Evolutionary conservation across 768 basidiomycete species (phyloP).

Genomic region (Pisolithus tinctorius): DNA sequence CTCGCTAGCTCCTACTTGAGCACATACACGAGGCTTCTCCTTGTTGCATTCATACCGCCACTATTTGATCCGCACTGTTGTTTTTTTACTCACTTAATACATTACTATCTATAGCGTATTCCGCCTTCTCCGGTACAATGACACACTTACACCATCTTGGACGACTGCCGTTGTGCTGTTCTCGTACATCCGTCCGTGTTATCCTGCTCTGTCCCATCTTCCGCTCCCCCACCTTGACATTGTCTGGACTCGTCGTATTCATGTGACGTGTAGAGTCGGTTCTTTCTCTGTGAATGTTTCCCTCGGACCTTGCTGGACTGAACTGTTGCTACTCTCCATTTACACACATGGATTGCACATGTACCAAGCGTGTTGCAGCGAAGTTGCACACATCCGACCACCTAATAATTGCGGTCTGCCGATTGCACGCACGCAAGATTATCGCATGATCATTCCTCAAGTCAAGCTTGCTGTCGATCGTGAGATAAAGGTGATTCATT

Average conservation of each 20-base stretch:
- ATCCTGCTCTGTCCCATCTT: not conserved
- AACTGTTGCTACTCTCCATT: not conserved
- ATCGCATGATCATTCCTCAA: too few species aligned
- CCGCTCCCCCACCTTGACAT: not conserved
- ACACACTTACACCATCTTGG: not conserved
- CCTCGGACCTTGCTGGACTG: not conserved
- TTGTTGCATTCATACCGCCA: slow-evolving; percentile 5
- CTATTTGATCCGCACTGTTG: slow-evolving; percentile 14
- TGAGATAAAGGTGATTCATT: too few species aligned
- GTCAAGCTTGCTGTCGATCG: too few species aligned
- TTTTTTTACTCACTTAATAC: slow-evolving; percentile 11
- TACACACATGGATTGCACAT: not conserved
- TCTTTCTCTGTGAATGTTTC: not conserved
- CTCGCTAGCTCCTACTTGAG: slow-evolving; percentile 2
- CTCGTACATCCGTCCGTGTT: not conserved
- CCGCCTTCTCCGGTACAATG: slow-evolving; percentile 9
- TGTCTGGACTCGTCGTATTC: not conserved
- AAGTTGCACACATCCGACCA: not conserved
- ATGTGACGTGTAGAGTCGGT: not conserved
- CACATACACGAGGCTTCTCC: not conserved
- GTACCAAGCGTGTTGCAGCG: not conserved
- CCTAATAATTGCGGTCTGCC: too few species aligned
- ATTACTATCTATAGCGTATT: slow-evolving; percentile 22
- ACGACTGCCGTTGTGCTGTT: not conserved
- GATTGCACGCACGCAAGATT: too few species aligned